A percentile compares a stretch with the other conserved stretches of the same genome.
Evolutionary conservation across 23 red algal genomes (phyloP).

Genomic region (Gracilaria vermiculophylla): DNA sequence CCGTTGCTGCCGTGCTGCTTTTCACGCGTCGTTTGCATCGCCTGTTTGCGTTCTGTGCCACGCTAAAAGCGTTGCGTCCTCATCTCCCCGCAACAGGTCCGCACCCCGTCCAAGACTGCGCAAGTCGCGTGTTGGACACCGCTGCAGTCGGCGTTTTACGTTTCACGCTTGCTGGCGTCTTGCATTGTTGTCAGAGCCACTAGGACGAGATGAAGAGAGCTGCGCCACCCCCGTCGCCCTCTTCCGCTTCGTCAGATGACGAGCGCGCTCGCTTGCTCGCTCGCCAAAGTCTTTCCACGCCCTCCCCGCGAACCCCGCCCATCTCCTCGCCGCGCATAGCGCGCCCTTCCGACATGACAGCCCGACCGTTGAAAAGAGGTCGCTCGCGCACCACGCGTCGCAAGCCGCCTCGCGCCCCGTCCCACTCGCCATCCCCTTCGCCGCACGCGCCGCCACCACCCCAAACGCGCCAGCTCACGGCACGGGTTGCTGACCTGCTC

Average conservation of each 20-base stretch:
- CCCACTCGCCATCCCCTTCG: constrained; percentile 25
- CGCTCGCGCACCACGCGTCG: constrained; percentile 30
- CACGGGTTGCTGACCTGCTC: constrained; percentile 16
- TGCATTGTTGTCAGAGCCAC: too few relatives aligned
- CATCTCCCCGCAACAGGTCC: too few relatives aligned
- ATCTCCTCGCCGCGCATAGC: constrained; percentile 7
- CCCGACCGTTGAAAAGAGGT: constrained; percentile 8
- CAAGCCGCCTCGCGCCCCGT: constrained; percentile 35
- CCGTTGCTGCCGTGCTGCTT: neutral
- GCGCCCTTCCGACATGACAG: neutral
- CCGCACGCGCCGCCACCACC: neutral
- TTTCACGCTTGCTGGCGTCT: too few relatives aligned
- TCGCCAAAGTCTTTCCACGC: neutral
- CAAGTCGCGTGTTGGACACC: too few relatives aligned
- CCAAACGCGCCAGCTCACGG: neutral
- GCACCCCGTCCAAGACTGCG: too few relatives aligned
- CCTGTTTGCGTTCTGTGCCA: too few relatives aligned
- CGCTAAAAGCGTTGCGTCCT: too few relatives aligned
- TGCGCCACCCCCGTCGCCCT: constrained; percentile 29
- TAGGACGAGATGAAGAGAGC: neutral
- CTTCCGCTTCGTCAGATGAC: constrained; percentile 18
- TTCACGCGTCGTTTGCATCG: neutral
- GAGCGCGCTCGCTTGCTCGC: constrained; percentile 1
- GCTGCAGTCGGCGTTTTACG: too few relatives aligned
- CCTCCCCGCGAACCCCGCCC: neutral